A percentile compares a stretch with the other conserved stretches of the same genome.
Evolutionary conservation across 352 stramenopile genomes (phyloP).

Genomic region (Globisporangium sylvaticum): DNA sequence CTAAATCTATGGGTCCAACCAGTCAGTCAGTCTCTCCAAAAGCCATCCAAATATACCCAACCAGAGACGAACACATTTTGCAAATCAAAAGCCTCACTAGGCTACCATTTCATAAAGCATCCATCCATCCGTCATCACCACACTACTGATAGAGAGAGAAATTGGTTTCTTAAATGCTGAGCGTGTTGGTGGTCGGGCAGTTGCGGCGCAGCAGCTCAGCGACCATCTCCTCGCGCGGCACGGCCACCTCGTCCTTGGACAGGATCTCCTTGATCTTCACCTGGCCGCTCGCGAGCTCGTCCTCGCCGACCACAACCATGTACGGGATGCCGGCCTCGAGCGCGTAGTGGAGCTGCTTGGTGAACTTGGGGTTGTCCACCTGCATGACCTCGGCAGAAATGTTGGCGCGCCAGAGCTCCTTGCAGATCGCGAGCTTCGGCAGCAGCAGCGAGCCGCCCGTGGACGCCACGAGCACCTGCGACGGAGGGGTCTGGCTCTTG

Average conservation of each 20-base stretch:
- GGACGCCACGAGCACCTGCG: constrained; percentile 94
- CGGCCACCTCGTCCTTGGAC: constrained; percentile 89
- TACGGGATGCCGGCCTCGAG: constrained; percentile 94
- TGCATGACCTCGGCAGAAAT: constrained; percentile 96
- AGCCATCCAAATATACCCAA: not conserved
- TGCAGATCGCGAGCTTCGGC: constrained; percentile 68
- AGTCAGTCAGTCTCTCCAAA: not conserved
- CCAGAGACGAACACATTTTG: not conserved
- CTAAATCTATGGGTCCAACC: not conserved
- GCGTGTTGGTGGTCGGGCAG: constrained; percentile 62
- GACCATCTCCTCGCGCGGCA: constrained; percentile 69
- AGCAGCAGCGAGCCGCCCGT: constrained; percentile 72
- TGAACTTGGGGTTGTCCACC: constrained; percentile 96
- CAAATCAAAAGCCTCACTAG: not conserved
- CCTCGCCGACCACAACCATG: constrained; percentile 96
- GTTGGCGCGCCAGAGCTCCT: constrained; percentile 86
- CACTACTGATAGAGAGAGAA: not conserved
- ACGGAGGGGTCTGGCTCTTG: constrained; percentile 26
- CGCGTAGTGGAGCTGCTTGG: constrained; percentile 95
- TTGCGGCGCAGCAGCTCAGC: constrained; percentile 64
- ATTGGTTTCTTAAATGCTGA: constrained; percentile 44
- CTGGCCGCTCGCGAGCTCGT: constrained; percentile 91
- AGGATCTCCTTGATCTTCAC: constrained; percentile 97
- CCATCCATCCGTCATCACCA: not conserved
- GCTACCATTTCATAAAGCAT: not conserved